Percentiles rank a stretch among this genome's conserved stretches.
Evolutionary conservation across 1,284 basidiomycete species (phyloP).

Genomic region (Cutaneotrichosporon spelunceum): DNA sequence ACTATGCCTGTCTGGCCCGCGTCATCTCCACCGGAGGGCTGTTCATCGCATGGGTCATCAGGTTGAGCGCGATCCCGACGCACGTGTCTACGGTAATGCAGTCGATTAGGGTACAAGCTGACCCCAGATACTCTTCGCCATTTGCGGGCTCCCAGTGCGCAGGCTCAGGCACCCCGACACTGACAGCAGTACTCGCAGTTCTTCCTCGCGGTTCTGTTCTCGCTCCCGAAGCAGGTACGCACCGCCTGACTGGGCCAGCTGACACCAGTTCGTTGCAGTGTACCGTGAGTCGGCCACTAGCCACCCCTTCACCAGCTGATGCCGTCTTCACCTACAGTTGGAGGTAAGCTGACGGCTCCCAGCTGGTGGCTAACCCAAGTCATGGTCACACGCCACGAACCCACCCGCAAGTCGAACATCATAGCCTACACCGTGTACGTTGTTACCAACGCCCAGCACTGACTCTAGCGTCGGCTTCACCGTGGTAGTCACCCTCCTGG

Average conservation of each 20-base stretch:
- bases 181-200: constrained; percentile 39
- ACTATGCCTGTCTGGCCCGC: constrained; percentile 47
- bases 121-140: constrained; percentile 40
- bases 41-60: constrained; percentile 40
- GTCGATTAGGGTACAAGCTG: constrained; percentile 2
- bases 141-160: constrained; percentile 34
- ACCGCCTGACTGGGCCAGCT: not conserved
- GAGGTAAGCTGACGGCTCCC: constrained; percentile 15
- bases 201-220: constrained; percentile 40
- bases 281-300: constrained; percentile 18
- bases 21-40: constrained; percentile 47
- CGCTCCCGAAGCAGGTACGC: constrained; percentile 49
- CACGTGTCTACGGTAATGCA: constrained; percentile 41
- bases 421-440: constrained; percentile 29
- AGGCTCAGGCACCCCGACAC: not conserved
- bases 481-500: constrained; percentile 32
- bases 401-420: constrained; percentile 21
- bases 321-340: constrained; percentile 15
- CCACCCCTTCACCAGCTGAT: not conserved
- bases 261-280: constrained; percentile 32
- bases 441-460: not conserved
- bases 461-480: constrained; percentile 21
- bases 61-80: constrained; percentile 47
- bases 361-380: constrained; percentile 45
- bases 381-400: constrained; percentile 60